These are phyloP conservation scores for Ceratobasidium sp. DNA, from an alignment of 1,284 basidiomycete genomes.

Conservation along the genomic window DNA sequence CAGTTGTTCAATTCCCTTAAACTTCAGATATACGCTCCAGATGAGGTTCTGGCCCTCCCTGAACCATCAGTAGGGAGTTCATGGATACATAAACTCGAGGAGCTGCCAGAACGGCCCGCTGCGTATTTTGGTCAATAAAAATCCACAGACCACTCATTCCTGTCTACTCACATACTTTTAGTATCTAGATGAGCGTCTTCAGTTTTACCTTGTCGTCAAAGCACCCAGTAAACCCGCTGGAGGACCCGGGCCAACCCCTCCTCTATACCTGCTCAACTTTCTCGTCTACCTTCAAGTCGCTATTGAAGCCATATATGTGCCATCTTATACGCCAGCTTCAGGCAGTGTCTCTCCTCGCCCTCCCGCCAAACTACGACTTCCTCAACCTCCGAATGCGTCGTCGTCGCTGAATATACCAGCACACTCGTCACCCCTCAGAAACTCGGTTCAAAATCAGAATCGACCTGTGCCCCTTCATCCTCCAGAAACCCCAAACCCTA, in stretches of 20 bases:
- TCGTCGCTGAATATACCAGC: constrained; percentile 44
- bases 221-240: constrained; percentile 23
- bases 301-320: constrained; percentile 24
- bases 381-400: constrained; percentile 40
- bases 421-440: constrained; percentile 49
- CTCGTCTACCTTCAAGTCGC: constrained; percentile 35
- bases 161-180: constrained; percentile 38
- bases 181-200: constrained; percentile 44
- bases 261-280: constrained; percentile 34
- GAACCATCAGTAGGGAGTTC: constrained; percentile 53
- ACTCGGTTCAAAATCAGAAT: constrained; percentile 48
- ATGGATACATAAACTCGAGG: constrained; percentile 60
- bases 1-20: constrained; percentile 67
- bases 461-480: constrained; percentile 66
- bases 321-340: constrained; percentile 14
- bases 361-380: constrained; percentile 41
- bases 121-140: constrained; percentile 77
- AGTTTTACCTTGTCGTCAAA: constrained; percentile 7
- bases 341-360: constrained; percentile 38
- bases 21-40: constrained; percentile 71
- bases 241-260: constrained; percentile 25
- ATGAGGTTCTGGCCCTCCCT: constrained; percentile 67
- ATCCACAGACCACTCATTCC: constrained; percentile 42
- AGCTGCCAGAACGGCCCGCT: constrained; percentile 58
- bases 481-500: constrained; percentile 76